phyloP scores from a whole-genome alignment of 106 monocot genomes.

The Dendrobium huoshanense region DNA sequence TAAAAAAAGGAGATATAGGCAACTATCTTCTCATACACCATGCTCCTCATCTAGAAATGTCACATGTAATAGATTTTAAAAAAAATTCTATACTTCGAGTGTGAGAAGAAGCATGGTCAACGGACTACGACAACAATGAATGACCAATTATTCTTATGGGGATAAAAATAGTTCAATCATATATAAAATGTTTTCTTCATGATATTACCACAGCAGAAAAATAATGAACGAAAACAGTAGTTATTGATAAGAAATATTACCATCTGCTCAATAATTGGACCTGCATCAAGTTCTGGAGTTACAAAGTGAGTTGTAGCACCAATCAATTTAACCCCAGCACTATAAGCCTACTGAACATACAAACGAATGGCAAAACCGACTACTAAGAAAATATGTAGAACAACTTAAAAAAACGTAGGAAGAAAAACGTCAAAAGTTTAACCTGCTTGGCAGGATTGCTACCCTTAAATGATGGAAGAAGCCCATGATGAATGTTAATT shows the following conservation, averaged over 20 bases:
- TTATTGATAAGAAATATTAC: constrained; percentile 21
- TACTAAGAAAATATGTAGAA: background rate
- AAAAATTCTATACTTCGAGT: no score
- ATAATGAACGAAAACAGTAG: background rate
- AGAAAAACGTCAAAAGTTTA: background rate
- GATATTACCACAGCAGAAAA: background rate
- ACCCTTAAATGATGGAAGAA: constrained; percentile 96
- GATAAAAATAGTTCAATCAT: background rate
- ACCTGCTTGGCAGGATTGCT: constrained; percentile 87
- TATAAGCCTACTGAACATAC: constrained; percentile 50
- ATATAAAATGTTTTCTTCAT: background rate
- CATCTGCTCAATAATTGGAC: constrained; percentile 96
- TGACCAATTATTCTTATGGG: background rate
- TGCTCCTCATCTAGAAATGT: no score
- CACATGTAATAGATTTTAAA: no score
- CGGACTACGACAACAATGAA: no score
- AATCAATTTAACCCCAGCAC: constrained; percentile 94
- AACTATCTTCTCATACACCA: no score
- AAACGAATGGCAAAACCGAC: background rate
- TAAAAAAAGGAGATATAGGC: no score
- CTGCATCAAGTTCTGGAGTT: constrained; percentile 77
- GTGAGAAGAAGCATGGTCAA: no score
- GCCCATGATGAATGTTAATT: constrained; percentile 98
- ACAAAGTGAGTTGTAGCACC: constrained; percentile 96
- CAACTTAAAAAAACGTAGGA: background rate